phyloP scores from a whole-genome alignment of 306 rosid species.

The Vicia faba region DNA sequence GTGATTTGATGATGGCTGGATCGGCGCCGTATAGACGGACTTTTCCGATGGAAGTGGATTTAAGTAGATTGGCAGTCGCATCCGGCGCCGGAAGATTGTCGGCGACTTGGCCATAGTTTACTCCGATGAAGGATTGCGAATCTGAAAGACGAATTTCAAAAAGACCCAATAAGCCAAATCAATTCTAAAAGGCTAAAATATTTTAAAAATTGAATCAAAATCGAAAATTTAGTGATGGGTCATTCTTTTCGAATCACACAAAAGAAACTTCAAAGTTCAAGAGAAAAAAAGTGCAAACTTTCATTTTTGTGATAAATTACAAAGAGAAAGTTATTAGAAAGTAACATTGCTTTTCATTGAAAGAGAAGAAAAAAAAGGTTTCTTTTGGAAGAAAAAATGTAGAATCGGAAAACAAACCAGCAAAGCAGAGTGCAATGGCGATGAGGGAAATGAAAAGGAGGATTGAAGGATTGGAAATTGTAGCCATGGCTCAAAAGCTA shows the following conservation, averaged over 20 bases:
- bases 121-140: slow-evolving; percentile 79
- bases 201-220: slow-evolving; percentile 17
- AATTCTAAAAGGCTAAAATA: not conserved
- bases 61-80: slow-evolving; percentile 59
- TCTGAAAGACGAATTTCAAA: slow-evolving; percentile 45
- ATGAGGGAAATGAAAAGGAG: slow-evolving; percentile 44
- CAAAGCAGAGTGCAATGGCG: slow-evolving; percentile 34
- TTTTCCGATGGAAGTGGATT: slow-evolving; percentile 63
- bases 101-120: slow-evolving; percentile 80
- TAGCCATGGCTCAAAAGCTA: slow-evolving; percentile 43
- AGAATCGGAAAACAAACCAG: slow-evolving; percentile 47
- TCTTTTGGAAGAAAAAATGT: not conserved
- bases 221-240: not conserved
- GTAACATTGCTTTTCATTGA: slow-evolving; percentile 18
- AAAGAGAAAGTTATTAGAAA: slow-evolving; percentile 22
- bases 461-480: slow-evolving; percentile 28
- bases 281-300: slow-evolving; percentile 1
- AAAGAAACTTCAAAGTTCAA: not conserved
- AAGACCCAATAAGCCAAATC: not conserved
- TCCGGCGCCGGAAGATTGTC: slow-evolving; percentile 73
- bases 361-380: not conserved
- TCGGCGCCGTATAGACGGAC: slow-evolving; percentile 77
- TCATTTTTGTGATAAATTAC: not conserved
- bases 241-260: not conserved
- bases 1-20: slow-evolving; percentile 60